Evolutionary conservation across 345 rosid species (phyloP).

Genomic region (Populus nigra): DNA sequence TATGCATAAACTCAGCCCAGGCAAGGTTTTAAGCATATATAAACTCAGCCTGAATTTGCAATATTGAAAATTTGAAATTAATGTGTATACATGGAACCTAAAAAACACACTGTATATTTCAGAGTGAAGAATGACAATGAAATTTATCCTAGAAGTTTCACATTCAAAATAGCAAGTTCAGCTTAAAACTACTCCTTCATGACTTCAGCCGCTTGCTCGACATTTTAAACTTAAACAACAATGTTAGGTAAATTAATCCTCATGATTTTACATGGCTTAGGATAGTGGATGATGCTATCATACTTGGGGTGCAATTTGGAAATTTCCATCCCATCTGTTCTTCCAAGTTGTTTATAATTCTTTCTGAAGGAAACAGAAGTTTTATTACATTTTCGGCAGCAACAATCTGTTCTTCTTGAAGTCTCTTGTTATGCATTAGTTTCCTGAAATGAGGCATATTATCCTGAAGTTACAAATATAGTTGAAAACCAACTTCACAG

Average conservation of each 20-base stretch:
- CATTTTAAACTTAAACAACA: too few relatives aligned
- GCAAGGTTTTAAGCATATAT: too few relatives aligned
- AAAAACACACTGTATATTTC: neutral
- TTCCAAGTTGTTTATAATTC: constrained; percentile 14
- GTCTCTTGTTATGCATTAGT: constrained; percentile 39
- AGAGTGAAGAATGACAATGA: neutral
- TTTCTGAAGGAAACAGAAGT: constrained; percentile 53
- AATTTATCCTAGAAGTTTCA: neutral
- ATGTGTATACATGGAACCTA: neutral
- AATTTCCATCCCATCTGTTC: constrained; percentile 14
- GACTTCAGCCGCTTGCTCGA: neutral
- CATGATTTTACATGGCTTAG: constrained; percentile 41
- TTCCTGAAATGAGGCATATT: constrained; percentile 46
- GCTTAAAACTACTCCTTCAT: neutral
- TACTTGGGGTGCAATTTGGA: constrained; percentile 48
- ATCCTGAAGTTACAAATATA: neutral
- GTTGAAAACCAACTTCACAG: neutral
- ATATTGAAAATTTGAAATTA: too few relatives aligned
- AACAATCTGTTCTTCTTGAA: constrained; percentile 52
- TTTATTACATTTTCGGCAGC: constrained; percentile 54
- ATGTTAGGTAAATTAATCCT: constrained; percentile 1
- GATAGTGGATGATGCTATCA: constrained; percentile 64
- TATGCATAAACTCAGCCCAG: too few relatives aligned
- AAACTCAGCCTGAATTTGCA: too few relatives aligned
- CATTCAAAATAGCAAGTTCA: too few relatives aligned